phyloP scores from a whole-genome alignment of 306 rosid species.

The Quercus robur region DNA sequence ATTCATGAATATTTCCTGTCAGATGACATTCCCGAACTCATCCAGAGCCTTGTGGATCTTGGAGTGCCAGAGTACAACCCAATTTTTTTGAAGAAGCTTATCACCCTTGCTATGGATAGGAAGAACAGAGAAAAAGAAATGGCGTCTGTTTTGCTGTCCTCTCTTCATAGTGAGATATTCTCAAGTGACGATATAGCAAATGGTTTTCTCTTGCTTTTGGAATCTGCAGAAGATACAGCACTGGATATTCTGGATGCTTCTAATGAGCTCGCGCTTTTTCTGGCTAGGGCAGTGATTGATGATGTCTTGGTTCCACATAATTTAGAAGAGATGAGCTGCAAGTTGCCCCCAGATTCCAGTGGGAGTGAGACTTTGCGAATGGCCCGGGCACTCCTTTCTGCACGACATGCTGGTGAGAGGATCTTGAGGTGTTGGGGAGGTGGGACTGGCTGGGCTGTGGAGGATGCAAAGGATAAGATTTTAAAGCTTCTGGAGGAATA shows the following conservation, averaged over 20 bases:
- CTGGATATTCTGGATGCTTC: constrained; percentile 96
- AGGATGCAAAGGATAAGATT: constrained; percentile 98
- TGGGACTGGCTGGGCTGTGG: constrained; percentile 99
- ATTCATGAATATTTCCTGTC: constrained; percentile 93
- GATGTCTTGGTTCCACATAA: constrained; percentile 92
- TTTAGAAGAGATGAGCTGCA: constrained; percentile 77
- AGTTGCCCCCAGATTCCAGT: constrained; percentile 58
- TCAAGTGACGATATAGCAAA: constrained; percentile 85
- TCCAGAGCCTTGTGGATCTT: constrained; percentile 86
- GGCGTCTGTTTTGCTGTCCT: constrained; percentile 95
- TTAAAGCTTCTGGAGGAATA: constrained; percentile 88
- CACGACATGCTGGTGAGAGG: constrained; percentile 99
- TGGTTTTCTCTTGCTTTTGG: constrained; percentile 86
- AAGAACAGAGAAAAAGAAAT: constrained; percentile 98
- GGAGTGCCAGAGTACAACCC: constrained; percentile 77
- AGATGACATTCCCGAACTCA: constrained; percentile 95
- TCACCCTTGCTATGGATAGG: constrained; percentile 94
- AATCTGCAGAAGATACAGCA: constrained; percentile 91
- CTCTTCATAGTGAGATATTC: constrained; percentile 92
- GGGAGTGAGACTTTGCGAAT: constrained; percentile 83
- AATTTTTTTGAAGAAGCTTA: constrained; percentile 83
- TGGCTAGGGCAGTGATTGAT: constrained; percentile 95
- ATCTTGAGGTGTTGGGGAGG: constrained; percentile 98
- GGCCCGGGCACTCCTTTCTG: constrained; percentile 74
- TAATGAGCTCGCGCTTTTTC: constrained; percentile 86